Percentiles rank a stretch among this genome's conserved stretches.
Conservation (phyloP, 495 filamentous ascomycete species). For the Rostrohypoxylon terebratum region DNA sequence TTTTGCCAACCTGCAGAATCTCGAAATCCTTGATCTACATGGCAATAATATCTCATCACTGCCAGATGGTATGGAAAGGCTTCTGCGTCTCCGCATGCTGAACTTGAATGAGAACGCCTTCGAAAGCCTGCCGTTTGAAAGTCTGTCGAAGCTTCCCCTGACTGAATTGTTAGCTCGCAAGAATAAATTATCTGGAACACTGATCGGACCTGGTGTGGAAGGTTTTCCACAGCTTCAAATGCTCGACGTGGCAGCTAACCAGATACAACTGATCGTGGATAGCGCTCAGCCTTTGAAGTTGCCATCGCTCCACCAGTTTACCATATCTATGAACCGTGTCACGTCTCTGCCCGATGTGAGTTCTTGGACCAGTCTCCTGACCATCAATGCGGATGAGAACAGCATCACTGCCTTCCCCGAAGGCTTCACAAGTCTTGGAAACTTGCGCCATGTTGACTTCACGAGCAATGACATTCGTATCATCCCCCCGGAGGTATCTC, state of each 20-base stretch:
- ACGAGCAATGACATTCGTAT: slow-evolving; percentile 82
- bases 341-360: slow-evolving; percentile 74
- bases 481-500: slow-evolving; percentile 79
- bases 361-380: slow-evolving; percentile 76
- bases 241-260: slow-evolving; percentile 82
- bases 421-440: slow-evolving; percentile 74
- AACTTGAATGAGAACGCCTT: slow-evolving; percentile 84
- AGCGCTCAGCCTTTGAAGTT: slow-evolving; percentile 54
- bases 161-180: slow-evolving; percentile 80
- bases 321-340: slow-evolving; percentile 81
- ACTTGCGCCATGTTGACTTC: slow-evolving; percentile 80
- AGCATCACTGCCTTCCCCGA: slow-evolving; percentile 76
- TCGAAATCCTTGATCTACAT: slow-evolving; percentile 85
- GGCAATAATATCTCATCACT: slow-evolving; percentile 82
- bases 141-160: slow-evolving; percentile 73
- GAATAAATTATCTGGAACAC: slow-evolving; percentile 78
- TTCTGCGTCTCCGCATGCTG: slow-evolving; percentile 75
- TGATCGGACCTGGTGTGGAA: slow-evolving; percentile 72
- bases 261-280: slow-evolving; percentile 56
- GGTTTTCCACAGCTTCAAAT: slow-evolving; percentile 72
- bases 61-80: slow-evolving; percentile 71
- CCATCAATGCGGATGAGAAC: slow-evolving; percentile 83
- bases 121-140: slow-evolving; percentile 73
- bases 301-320: slow-evolving; percentile 78
- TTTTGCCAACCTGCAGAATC: slow-evolving; percentile 68